These are phyloP conservation scores for Populus davidiana DNA, from an alignment of 345 rosid species.

Conservation along the genomic window DNA sequence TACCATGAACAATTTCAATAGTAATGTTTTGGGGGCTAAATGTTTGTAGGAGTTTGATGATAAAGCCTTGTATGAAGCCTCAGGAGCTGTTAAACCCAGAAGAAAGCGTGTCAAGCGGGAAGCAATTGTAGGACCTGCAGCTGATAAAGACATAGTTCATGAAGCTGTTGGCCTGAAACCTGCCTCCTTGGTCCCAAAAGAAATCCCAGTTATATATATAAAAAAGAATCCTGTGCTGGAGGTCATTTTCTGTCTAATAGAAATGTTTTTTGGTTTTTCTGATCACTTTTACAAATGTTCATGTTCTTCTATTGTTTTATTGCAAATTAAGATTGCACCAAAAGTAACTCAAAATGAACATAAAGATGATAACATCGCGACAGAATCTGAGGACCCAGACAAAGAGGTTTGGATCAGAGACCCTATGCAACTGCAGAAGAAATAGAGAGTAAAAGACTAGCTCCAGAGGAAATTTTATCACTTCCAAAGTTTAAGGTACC, in stretches of 20 bases:
- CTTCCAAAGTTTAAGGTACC: constrained; percentile 88
- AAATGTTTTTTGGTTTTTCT: constrained; percentile 3
- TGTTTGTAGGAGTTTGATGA: constrained; percentile 40
- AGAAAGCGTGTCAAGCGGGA: constrained; percentile 65
- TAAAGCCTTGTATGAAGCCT: constrained; percentile 24
- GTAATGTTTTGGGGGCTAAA: neutral
- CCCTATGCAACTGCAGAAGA: constrained; percentile 57
- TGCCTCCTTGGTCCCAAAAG: constrained; percentile 76
- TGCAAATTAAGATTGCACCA: constrained; percentile 71
- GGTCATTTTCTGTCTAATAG: constrained; percentile 37
- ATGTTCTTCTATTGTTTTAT: constrained; percentile 16
- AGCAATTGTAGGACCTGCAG: constrained; percentile 74
- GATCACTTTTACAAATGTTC: constrained; percentile 5
- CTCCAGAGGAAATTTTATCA: constrained; percentile 81
- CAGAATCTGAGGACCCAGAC: constrained; percentile 40
- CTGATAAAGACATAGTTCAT: constrained; percentile 64
- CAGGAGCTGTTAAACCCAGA: constrained; percentile 35
- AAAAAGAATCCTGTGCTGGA: constrained; percentile 80
- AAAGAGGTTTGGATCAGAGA: constrained; percentile 35
- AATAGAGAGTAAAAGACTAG: constrained; percentile 69
- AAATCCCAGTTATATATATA: constrained; percentile 63
- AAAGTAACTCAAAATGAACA: constrained; percentile 49
- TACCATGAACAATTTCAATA: neutral
- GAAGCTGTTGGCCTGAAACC: constrained; percentile 88
- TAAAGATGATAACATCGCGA: constrained; percentile 42